Conservation (phyloP, 1,139 yeast species). For the Suhomyces atakaporum region DNA sequence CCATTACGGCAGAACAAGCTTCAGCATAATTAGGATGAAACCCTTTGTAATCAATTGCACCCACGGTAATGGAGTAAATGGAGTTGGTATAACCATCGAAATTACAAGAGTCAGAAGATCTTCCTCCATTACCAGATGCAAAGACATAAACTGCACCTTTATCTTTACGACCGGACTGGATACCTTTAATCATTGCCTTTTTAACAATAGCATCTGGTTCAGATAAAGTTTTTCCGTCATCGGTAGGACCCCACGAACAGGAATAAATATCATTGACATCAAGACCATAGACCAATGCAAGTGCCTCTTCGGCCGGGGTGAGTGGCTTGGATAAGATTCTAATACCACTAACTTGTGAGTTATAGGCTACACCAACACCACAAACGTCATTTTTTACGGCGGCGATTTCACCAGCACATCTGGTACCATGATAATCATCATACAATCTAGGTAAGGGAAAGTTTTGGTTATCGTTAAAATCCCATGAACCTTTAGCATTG, state of each 20-base stretch:
- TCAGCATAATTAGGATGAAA: conserved; percentile 88
- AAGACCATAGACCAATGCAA: conserved; percentile 76
- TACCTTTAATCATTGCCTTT: conserved; percentile 80
- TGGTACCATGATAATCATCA: conserved; percentile 95
- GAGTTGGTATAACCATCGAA: conserved; percentile 98
- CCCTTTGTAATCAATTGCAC: conserved; percentile 88
- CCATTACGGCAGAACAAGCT: conserved; percentile 93
- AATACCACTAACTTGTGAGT: conserved; percentile 84
- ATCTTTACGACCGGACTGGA: conserved; percentile 77
- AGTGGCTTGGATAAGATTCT: conserved; percentile 82
- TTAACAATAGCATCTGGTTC: conserved; percentile 79
- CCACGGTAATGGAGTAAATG: conserved; percentile 91
- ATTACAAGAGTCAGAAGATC: conserved; percentile 84
- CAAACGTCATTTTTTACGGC: conserved; percentile 85
- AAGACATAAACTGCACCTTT: conserved; percentile 91
- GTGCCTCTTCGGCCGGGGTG: conserved; percentile 87
- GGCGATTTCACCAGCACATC: conserved; percentile 98
- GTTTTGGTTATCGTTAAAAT: conserved; percentile 74
- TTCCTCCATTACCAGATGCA: conserved; percentile 96
- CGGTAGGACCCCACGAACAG: conserved; percentile 99
- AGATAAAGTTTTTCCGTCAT: conserved; percentile 83
- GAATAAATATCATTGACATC: conserved; percentile 89
- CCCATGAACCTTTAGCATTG: conserved; percentile 81
- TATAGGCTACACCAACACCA: conserved; percentile 93
- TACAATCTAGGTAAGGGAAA: conserved; percentile 76